Evolutionary conservation across 148 eudicot species (phyloP).

Genomic region (Oxyria digyna): DNA sequence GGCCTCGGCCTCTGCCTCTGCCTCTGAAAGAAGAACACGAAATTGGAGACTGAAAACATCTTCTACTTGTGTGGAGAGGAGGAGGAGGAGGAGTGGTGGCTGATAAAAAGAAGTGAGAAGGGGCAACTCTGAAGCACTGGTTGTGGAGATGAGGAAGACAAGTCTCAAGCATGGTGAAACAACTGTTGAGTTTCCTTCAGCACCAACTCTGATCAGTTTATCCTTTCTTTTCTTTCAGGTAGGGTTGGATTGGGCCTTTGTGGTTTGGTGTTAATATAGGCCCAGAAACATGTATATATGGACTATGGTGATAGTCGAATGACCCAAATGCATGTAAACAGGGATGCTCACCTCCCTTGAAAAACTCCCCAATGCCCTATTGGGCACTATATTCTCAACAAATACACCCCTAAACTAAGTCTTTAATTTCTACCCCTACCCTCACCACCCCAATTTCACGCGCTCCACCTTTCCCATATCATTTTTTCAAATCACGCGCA

Average conservation of each 20-base stretch:
- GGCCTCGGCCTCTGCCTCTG: conserved; percentile 10
- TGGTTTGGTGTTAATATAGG: too few relatives aligned
- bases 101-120: conserved; percentile 26
- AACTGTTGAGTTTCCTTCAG: neutral
- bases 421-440: too few relatives aligned
- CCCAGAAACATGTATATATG: too few relatives aligned
- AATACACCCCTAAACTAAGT: too few relatives aligned
- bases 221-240: neutral
- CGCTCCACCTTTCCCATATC: too few relatives aligned
- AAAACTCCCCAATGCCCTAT: too few relatives aligned
- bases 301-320: too few relatives aligned
- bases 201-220: neutral
- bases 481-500: too few relatives aligned
- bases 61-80: conserved; percentile 10
- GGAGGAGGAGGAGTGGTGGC: conserved; percentile 9
- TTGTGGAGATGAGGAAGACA: neutral
- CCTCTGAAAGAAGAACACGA: conserved; percentile 26
- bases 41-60: conserved; percentile 7
- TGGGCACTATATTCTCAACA: too few relatives aligned
- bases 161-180: neutral
- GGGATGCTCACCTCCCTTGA: too few relatives aligned
- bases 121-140: neutral
- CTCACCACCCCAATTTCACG: too few relatives aligned
- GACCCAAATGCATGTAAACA: too few relatives aligned
- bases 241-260: conserved; percentile 4